Base-by-base conservation (phyloP, 1,284 basidiomycete genomes). In the Ceratobasidium sp. region DNA sequence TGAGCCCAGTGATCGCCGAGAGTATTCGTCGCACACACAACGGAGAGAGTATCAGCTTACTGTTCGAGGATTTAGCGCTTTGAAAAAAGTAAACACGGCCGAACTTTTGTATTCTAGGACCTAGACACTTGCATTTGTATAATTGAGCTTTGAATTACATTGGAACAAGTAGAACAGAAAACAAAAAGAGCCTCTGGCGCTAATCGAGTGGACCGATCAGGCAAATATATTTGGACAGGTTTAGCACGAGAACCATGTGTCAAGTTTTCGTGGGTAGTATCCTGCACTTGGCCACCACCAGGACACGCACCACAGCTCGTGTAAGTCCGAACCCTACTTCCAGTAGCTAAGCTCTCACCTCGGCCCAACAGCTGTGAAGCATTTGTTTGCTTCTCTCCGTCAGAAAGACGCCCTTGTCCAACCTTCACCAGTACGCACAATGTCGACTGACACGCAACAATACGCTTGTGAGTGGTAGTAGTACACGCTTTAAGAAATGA, bases 11-110 rank as follows among this genome's bases (percentile, higher is more conserved):
- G 60, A 94, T 99, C 78, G 95, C 97, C 12, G 97, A 99, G 88
- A 96, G 94, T 83, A 98, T 99, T 81, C 93, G 98, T 66, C 89
- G 97, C 81, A 98, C 97, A 23, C 97, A 99, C 86, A 99, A 99
- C 82, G 97, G 97, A 81, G 94, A 98, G 88, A 94, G 93, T 81
- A 95, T 95, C 82, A 94, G 92, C 81, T 84, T 94, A 64, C 86
- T 95, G n/a, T 95, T 95, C 81, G 93, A 91, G 53, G 94, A 94
- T 64, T 40, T 75, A 42, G 44, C 71, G 1, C 12, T 81, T 94
- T 92, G 91, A 88, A 90, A 23, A 33, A 90, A 68, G 58, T n/a
- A 23, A 6, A 51, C n/a, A 26, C 33, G 28, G n/a, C 26, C 28
- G 60, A 51, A 53, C 46, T 56, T 49, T 49, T 64, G 71, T 75